Conservation (phyloP, 2,329 filamentous ascomycete genomes). For the Fonsecaea pedrosoi region DNA sequence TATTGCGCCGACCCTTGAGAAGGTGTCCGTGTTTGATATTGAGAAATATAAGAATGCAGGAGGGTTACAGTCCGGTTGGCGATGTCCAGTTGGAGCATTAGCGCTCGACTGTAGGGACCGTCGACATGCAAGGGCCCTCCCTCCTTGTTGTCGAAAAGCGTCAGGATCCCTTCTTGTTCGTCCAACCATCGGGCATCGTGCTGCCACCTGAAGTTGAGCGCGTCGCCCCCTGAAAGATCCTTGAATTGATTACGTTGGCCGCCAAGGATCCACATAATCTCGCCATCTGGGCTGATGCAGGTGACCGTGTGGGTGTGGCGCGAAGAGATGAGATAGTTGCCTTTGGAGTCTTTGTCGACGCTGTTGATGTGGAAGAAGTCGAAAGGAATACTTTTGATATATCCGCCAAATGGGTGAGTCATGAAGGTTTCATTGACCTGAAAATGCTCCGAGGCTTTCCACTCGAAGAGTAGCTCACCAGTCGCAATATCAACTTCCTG, state of each 20-base stretch:
- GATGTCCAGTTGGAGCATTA: conserved; percentile 51
- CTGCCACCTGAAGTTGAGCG: conserved; percentile 59
- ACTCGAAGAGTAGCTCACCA: conserved; percentile 54
- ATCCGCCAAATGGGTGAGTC: conserved; percentile 32
- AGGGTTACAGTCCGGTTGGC: conserved; percentile 53
- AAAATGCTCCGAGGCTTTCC: conserved; percentile 57
- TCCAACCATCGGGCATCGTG: conserved; percentile 58
- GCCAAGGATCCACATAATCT: conserved; percentile 59
- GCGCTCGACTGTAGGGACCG: conserved; percentile 51
- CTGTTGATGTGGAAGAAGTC: conserved; percentile 66
- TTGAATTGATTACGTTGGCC: conserved; percentile 54
- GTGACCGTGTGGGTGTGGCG: conserved; percentile 52
- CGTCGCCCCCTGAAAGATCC: conserved; percentile 50
- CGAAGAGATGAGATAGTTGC: conserved; percentile 54
- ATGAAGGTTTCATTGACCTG: conserved; percentile 37
- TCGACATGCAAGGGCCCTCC: conserved; percentile 33
- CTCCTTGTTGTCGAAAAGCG: conserved; percentile 51
- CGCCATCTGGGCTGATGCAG: conserved; percentile 49
- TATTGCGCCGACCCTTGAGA: conserved; percentile 54
- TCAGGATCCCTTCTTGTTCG: conserved; percentile 43
- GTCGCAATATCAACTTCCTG: conserved; percentile 57
- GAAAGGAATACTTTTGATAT: conserved; percentile 45
- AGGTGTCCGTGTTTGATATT: conserved; percentile 45
- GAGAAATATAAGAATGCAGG: conserved; percentile 49
- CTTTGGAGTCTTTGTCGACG: conserved; percentile 57